Percentiles rank a stretch among this genome's conserved stretches.
Conservation (phyloP, 2,329 filamentous ascomycete genomes). For the Cytospora schulzeri region DNA sequence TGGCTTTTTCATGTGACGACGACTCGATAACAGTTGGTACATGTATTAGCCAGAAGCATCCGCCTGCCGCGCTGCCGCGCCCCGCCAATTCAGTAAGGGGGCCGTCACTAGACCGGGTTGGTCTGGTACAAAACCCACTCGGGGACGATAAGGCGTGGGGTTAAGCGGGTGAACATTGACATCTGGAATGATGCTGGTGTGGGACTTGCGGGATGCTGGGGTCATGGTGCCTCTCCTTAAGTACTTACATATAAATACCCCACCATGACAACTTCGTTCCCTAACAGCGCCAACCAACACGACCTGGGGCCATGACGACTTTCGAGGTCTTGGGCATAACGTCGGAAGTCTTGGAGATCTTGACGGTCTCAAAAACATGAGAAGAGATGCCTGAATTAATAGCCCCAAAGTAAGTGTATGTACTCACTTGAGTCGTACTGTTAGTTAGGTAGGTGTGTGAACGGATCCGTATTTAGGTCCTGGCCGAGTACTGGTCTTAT, state of each 20-base stretch:
- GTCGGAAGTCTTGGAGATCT: neutral
- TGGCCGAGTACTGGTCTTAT: neutral
- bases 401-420: neutral
- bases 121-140: constrained; percentile 1
- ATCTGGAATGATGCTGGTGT: constrained; percentile 14
- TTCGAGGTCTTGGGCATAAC: neutral
- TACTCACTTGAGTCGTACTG: too few relatives aligned
- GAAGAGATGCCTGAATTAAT: neutral
- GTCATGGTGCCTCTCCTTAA: neutral
- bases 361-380: neutral
- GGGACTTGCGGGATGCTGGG: constrained; percentile 9
- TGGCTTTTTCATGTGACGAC: neutral
- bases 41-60: neutral
- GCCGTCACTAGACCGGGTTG: neutral
- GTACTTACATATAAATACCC: neutral
- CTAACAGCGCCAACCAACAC: neutral
- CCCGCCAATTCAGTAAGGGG: neutral
- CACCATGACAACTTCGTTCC: constrained; percentile 2
- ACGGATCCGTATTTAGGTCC: too few relatives aligned
- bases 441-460: too few relatives aligned
- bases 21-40: too few relatives aligned
- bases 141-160: constrained; percentile 22
- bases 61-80: neutral
- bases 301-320: neutral
- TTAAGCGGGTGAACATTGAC: too few relatives aligned